These are phyloP conservation scores for Mycosarcoma maydis DNA, from an alignment of 1,284 basidiomycete genomes.

Conservation along the genomic window DNA sequence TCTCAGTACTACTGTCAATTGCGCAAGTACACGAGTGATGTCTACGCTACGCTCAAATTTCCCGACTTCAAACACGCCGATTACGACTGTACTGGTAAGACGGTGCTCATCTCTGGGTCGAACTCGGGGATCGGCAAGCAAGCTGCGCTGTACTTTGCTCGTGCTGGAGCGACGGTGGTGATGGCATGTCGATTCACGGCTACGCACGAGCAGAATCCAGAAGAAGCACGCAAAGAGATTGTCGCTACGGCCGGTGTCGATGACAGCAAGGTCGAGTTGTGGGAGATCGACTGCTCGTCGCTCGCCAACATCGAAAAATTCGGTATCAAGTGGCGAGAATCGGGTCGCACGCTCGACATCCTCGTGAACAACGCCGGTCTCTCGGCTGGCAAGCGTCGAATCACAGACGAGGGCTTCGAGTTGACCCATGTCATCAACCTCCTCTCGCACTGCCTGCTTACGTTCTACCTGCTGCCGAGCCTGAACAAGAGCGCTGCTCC, in stretches of 20 bases:
- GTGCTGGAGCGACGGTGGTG: slow-evolving; percentile 49
- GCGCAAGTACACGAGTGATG: slow-evolving; percentile 31
- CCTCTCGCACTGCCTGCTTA: slow-evolving; percentile 50
- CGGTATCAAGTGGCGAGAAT: slow-evolving; percentile 31
- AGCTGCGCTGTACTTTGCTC: slow-evolving; percentile 47
- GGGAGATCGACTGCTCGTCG: slow-evolving; percentile 55
- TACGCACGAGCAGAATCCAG: slow-evolving; percentile 53
- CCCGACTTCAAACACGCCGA: slow-evolving; percentile 17
- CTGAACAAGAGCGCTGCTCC: slow-evolving; percentile 39
- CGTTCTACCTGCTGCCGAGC: slow-evolving; percentile 50
- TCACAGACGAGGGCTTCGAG: slow-evolving; percentile 58
- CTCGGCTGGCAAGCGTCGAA: slow-evolving; percentile 7
- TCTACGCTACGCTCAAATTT: slow-evolving; percentile 8
- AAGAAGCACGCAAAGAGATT: slow-evolving; percentile 41
- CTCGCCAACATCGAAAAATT: slow-evolving; percentile 42
- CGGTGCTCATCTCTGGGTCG: slow-evolving; percentile 51
- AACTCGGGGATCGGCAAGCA: slow-evolving; percentile 58
- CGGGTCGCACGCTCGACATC: slow-evolving; percentile 41
- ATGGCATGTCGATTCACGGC: slow-evolving; percentile 56
- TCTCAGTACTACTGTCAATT: slow-evolving; percentile 20
- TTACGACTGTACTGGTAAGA: slow-evolving; percentile 46
- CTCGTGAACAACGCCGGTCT: slow-evolving; percentile 56
- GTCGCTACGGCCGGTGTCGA: slow-evolving; percentile 9
- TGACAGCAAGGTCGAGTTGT: slow-evolving; percentile 44
- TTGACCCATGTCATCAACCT: slow-evolving; percentile 53